Percentiles rank a stretch among this genome's conserved stretches.
phyloP scores from a whole-genome alignment of 177 flowering plant species.

The Telopea speciosissima region DNA sequence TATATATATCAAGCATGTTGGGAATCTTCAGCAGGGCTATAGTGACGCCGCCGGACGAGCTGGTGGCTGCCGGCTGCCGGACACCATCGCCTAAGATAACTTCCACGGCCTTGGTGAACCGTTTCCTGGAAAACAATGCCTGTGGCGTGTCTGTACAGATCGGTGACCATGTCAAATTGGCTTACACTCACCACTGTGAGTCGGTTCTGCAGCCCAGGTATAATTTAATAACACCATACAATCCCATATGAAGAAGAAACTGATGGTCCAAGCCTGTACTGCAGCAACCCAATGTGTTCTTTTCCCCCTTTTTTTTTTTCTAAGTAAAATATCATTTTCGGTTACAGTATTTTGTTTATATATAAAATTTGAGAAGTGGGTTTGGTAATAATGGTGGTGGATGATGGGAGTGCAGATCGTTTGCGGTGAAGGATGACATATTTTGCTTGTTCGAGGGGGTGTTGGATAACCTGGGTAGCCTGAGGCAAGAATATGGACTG shows the following conservation, averaged over 20 bases:
- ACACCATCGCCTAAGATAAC: conserved; percentile 77
- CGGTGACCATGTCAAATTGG: conserved; percentile 51
- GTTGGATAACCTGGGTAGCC: conserved; percentile 76
- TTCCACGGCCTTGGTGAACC: conserved; percentile 43
- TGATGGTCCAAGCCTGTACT: no score
- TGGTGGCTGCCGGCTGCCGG: conserved; percentile 78
- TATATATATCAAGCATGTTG: conserved; percentile 39
- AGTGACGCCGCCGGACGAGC: conserved; percentile 76
- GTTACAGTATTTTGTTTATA: no score
- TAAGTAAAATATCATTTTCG: no score
- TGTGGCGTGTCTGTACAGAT: conserved; percentile 55
- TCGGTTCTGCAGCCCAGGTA: conserved; percentile 59
- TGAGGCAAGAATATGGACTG: conserved; percentile 83
- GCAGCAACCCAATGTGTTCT: no score
- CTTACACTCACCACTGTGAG: conserved; percentile 58
- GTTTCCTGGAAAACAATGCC: conserved; percentile 35
- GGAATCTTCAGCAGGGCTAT: conserved; percentile 70
- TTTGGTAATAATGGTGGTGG: neutral
- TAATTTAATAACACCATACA: no score
- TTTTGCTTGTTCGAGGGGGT: conserved; percentile 89
- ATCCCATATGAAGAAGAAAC: no score
- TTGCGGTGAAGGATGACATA: conserved; percentile 87
- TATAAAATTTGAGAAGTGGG: no score
- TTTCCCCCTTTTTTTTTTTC: no score
- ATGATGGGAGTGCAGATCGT: conserved; percentile 45